Evolutionary conservation across 805 yeast genomes (phyloP), one percentile per base, ranked within the genome.

Genomic region (Candida corydali): DNA sequence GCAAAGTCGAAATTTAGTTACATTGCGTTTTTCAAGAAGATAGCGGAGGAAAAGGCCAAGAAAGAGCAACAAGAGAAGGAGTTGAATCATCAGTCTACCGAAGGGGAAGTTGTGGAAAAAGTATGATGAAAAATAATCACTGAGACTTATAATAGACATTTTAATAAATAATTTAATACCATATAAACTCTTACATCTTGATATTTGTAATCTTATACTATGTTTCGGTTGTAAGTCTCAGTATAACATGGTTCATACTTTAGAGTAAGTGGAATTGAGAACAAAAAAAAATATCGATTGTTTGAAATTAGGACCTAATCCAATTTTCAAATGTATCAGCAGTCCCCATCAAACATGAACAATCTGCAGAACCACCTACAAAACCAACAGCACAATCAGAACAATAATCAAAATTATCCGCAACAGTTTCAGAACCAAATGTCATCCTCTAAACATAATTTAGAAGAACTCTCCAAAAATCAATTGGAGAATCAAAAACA

Each of bases 181-280:
- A n/a, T n/a, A n/a, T n/a, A n/a, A n/a, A n/a, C n/a, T n/a, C n/a
- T n/a, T n/a, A n/a, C n/a, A n/a, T n/a, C n/a, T n/a, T n/a, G n/a
- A n/a, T n/a, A n/a, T n/a, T n/a, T n/a, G n/a, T n/a, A n/a, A n/a
- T n/a, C n/a, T n/a, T n/a, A n/a, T n/a, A n/a, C n/a, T n/a, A n/a
- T n/a, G n/a, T n/a, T n/a, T n/a, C n/a, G n/a, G n/a, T n/a, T n/a
- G n/a, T n/a, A 20, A 20, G 10, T 20, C 24, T 20, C 24, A 20
- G n/a, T n/a, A 46, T 80, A 78, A 43, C 82, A 81, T 47, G 58
- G 74, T 45, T 40, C 77, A 75, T 42, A 87, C 87, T 3, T 78
- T 81, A 26, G 72, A 72, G 37, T 77, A 20, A 20, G 9, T 20
- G 7, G 23, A 20, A 7, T 20, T 7, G 9, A 20, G 23, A 20